Evolutionary conservation across 2,329 filamentous ascomycete genomes (phyloP).

Genomic region (Camptophora hylomeconis): DNA sequence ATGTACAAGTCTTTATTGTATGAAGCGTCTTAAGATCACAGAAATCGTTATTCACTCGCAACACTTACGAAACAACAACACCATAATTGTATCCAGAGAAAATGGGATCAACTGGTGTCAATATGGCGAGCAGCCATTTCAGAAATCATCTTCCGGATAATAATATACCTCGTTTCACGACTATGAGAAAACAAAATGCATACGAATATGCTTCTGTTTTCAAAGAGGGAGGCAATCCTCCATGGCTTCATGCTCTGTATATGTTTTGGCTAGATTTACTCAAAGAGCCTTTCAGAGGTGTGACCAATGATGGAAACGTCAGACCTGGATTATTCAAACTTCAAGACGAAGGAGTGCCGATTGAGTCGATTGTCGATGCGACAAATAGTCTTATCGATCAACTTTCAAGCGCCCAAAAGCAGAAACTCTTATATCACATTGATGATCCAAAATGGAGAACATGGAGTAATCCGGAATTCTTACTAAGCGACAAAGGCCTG

Average conservation of each 20-base stretch:
- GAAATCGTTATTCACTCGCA: too few species aligned
- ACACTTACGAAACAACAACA: too few species aligned
- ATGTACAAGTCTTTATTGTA: too few species aligned
- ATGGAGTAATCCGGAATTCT: conserved; percentile 61
- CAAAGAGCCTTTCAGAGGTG: conserved; percentile 55
- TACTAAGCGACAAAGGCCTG: conserved; percentile 55
- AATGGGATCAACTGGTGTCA: too few species aligned
- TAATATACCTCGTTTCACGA: conserved; percentile 46
- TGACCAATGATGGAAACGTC: conserved; percentile 53
- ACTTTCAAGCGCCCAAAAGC: conserved; percentile 37
- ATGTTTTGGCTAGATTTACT: conserved; percentile 44
- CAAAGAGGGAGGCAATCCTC: conserved; percentile 44
- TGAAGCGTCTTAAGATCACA: too few species aligned
- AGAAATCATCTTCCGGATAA: conserved; percentile 52
- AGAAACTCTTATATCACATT: conserved; percentile 45
- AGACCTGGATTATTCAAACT: conserved; percentile 42
- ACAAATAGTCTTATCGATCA: conserved; percentile 33
- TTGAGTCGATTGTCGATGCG: conserved; percentile 42
- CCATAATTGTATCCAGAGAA: too few species aligned
- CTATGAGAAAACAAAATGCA: conserved; percentile 49
- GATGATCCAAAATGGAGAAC: conserved; percentile 61
- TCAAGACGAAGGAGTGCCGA: conserved; percentile 52
- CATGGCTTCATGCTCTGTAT: conserved; percentile 53
- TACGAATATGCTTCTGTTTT: conserved; percentile 51
- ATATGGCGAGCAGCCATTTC: conserved; percentile 25